phyloP scores from a whole-genome alignment of 176 grass and related monocot genomes.

The Pharus latifolius region DNA sequence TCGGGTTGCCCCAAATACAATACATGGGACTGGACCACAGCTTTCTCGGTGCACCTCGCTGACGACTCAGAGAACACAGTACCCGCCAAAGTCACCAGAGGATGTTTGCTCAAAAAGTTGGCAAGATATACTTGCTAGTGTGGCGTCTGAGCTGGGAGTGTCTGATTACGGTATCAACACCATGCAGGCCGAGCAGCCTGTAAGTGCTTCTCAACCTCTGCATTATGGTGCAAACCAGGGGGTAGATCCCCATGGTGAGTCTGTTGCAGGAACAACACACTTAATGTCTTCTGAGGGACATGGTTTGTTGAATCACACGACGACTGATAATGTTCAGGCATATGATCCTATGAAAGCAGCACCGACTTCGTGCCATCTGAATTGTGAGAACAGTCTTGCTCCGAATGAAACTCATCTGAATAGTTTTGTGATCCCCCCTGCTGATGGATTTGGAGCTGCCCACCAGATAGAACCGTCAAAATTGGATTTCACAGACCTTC shows the following conservation, averaged over 20 bases:
- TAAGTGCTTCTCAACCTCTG: slow-evolving; percentile 5
- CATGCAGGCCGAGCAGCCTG: slow-evolving; percentile 1
- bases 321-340: slow-evolving; percentile 4
- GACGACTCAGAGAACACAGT: slow-evolving; percentile 18
- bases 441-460: slow-evolving; percentile 10
- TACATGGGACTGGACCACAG: slow-evolving; percentile 2
- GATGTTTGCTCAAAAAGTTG: slow-evolving; percentile 70
- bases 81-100: neutral
- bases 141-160: slow-evolving; percentile 63
- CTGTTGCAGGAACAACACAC: neutral
- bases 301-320: neutral
- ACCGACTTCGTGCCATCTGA: neutral
- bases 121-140: slow-evolving; percentile 69
- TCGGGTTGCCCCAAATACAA: slow-evolving; percentile 10
- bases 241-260: neutral
- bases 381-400: slow-evolving; percentile 1
- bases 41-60: slow-evolving; percentile 17
- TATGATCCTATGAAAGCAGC: neutral
- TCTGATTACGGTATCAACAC: slow-evolving; percentile 10
- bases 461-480: neutral
- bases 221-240: neutral
- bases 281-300: neutral
- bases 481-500: slow-evolving; percentile 16
- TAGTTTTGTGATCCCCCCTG: neutral
- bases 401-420: slow-evolving; percentile 9